These are phyloP conservation scores for Macrocybe gigantea DNA, from an alignment of 768 basidiomycete genomes.

Conservation along the genomic window DNA sequence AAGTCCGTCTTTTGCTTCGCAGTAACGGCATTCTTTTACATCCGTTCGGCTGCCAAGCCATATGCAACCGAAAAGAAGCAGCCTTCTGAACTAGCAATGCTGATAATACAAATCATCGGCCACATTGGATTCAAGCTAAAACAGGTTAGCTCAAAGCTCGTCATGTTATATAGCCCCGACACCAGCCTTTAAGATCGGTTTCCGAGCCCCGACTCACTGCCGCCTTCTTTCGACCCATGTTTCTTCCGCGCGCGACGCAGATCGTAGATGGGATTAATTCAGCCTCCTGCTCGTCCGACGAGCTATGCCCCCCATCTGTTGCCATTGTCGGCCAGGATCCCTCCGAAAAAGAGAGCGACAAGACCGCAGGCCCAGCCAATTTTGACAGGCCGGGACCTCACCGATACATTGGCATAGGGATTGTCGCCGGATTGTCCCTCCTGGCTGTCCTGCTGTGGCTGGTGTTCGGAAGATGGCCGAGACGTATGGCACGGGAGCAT, in stretches of 20 bases:
- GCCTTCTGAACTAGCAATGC: slow-evolving; percentile 11
- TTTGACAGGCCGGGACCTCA: slow-evolving; percentile 27
- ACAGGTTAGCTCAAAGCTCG: slow-evolving; percentile 14
- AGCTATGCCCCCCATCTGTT: slow-evolving; percentile 14
- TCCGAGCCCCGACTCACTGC: too few relatives aligned
- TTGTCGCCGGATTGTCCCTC: slow-evolving; percentile 30
- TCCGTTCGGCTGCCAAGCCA: slow-evolving; percentile 14
- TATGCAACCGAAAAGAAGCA: slow-evolving; percentile 27
- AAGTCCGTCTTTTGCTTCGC: slow-evolving; percentile 7
- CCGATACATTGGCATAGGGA: slow-evolving; percentile 39
- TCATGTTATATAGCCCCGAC: not conserved
- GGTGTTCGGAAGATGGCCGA: slow-evolving; percentile 26
- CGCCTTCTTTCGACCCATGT: slow-evolving; percentile 15
- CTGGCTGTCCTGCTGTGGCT: slow-evolving; percentile 32
- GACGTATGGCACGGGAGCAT: slow-evolving; percentile 15
- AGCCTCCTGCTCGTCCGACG: slow-evolving; percentile 16
- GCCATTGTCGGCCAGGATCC: slow-evolving; percentile 20
- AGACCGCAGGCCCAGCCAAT: slow-evolving; percentile 10
- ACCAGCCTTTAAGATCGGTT: too few relatives aligned
- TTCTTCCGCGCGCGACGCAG: slow-evolving; percentile 17
- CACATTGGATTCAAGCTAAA: slow-evolving; percentile 19
- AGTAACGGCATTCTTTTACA: too few relatives aligned
- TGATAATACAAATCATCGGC: slow-evolving; percentile 24
- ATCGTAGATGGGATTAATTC: slow-evolving; percentile 5
- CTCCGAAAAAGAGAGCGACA: slow-evolving; percentile 13